phyloP scores from a whole-genome alignment of 2,329 filamentous ascomycete genomes.

The Cordyceps cicadae region DNA sequence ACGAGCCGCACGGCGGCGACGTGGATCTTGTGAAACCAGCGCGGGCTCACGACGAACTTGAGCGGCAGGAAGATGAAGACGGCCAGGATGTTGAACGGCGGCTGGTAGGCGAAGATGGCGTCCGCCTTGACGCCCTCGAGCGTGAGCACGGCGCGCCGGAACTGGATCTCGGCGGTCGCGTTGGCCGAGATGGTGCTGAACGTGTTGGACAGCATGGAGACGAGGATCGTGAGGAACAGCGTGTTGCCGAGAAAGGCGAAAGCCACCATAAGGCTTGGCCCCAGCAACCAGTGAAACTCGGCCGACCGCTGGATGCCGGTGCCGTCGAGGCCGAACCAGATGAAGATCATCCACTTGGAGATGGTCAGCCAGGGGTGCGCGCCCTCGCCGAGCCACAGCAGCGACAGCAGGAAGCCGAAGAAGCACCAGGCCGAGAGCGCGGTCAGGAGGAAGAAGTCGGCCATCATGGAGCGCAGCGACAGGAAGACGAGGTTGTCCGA shows the following conservation, averaged over 20 bases:
- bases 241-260: constrained; percentile 85
- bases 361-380: constrained; percentile 55
- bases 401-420: constrained; percentile 68
- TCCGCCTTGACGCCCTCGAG: constrained; percentile 82
- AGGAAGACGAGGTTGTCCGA: constrained; percentile 81
- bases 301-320: constrained; percentile 53
- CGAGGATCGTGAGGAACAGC: constrained; percentile 78
- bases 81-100: constrained; percentile 76
- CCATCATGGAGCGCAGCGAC: constrained; percentile 75
- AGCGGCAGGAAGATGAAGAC: constrained; percentile 66
- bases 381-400: constrained; percentile 68
- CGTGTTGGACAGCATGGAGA: constrained; percentile 79
- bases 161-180: constrained; percentile 75
- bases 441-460: constrained; percentile 72
- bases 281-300: constrained; percentile 72
- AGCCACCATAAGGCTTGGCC: constrained; percentile 70
- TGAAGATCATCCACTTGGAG: constrained; percentile 86
- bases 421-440: constrained; percentile 75
- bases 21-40: constrained; percentile 88
- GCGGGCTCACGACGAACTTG: constrained; percentile 67
- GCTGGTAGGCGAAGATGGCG: constrained; percentile 72
- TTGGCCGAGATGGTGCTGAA: constrained; percentile 72
- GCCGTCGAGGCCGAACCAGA: constrained; percentile 82
- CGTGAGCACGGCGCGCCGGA: constrained; percentile 69
- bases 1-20: constrained; percentile 65